A percentile compares a stretch with the other conserved stretches of the same genome.
phyloP scores from a whole-genome alignment of 768 basidiomycete species.

The Sporobolomyces pararoseus region DNA sequence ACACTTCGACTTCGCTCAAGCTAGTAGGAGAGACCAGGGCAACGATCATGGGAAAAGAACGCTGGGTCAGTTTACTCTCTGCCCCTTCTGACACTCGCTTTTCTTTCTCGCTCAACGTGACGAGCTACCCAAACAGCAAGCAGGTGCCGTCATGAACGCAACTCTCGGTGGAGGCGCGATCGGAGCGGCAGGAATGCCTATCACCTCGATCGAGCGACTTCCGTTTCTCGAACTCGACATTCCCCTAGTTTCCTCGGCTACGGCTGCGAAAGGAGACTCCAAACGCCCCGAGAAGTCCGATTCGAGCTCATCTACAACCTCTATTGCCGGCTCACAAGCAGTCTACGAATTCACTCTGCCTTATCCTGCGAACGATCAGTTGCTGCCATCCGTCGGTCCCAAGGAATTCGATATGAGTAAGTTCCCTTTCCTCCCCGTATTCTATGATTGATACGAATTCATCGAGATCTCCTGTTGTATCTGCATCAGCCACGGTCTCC shows the following conservation, averaged over 20 bases:
- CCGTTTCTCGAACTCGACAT: conserved; percentile 19
- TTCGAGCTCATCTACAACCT: too few relatives aligned
- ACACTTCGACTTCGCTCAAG: conserved; percentile 16
- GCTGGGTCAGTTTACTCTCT: conserved; percentile 10
- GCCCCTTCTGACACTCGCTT: too few relatives aligned
- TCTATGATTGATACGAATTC: too few relatives aligned
- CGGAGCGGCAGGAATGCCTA: conserved; percentile 2
- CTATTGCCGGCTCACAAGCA: neutral
- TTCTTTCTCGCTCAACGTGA: neutral
- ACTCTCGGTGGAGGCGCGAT: conserved; percentile 3
- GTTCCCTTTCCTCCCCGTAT: neutral
- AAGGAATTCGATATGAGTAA: neutral
- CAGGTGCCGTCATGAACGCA: neutral
- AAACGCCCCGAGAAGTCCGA: conserved; percentile 2
- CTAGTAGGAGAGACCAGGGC: conserved; percentile 5
- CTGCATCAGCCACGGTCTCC: conserved; percentile 1
- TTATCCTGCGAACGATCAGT: neutral
- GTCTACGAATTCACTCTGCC: conserved; percentile 26
- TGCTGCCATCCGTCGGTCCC: conserved; percentile 9
- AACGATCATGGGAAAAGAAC: conserved; percentile 30
- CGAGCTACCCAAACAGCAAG: conserved; percentile 14
- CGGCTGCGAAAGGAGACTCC: neutral
- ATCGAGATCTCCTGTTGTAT: neutral
- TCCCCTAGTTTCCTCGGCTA: conserved; percentile 4
- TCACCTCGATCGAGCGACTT: conserved; percentile 6